Conservation (phyloP, 1,284 basidiomycete genomes). For the Ceratobasidium sp. region DNA sequence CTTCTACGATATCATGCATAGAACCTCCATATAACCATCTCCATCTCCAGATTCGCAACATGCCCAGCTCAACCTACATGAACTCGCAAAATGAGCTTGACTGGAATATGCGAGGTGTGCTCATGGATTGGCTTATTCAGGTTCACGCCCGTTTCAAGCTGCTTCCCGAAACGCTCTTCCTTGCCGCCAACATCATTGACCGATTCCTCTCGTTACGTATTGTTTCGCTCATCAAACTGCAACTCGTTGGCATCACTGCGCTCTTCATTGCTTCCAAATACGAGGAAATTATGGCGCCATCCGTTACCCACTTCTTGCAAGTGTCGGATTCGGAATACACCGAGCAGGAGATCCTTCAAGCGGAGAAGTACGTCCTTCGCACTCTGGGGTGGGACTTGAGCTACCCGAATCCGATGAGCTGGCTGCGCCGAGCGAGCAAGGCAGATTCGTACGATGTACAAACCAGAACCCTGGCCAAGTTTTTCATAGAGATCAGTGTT, state of each 20-base stretch:
- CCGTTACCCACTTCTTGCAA: constrained; percentile 86
- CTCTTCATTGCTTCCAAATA: constrained; percentile 96
- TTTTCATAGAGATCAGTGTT: constrained; percentile 90
- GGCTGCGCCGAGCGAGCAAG: constrained; percentile 90
- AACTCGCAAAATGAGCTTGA: constrained; percentile 87
- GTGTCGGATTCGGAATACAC: constrained; percentile 91
- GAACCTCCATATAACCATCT: constrained; percentile 39
- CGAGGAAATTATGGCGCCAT: constrained; percentile 95
- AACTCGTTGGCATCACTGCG: constrained; percentile 95
- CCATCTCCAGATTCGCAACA: constrained; percentile 65
- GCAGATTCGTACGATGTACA: constrained; percentile 93
- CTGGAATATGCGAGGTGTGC: constrained; percentile 94
- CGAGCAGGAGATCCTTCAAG: constrained; percentile 89
- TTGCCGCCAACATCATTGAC: constrained; percentile 95
- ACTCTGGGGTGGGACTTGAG: constrained; percentile 92
- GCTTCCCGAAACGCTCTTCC: constrained; percentile 94
- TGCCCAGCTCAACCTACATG: constrained; percentile 93
- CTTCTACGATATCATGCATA: neutral
- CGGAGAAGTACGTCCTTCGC: constrained; percentile 92
- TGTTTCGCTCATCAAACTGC: constrained; percentile 92
- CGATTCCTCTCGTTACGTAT: constrained; percentile 92
- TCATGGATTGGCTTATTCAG: constrained; percentile 98
- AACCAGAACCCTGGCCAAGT: constrained; percentile 92
- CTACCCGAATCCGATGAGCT: constrained; percentile 95
- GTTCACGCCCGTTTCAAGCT: constrained; percentile 94